phyloP scores from a whole-genome alignment of 2,329 filamentous ascomycete genomes.

The Daldinia sp. region DNA sequence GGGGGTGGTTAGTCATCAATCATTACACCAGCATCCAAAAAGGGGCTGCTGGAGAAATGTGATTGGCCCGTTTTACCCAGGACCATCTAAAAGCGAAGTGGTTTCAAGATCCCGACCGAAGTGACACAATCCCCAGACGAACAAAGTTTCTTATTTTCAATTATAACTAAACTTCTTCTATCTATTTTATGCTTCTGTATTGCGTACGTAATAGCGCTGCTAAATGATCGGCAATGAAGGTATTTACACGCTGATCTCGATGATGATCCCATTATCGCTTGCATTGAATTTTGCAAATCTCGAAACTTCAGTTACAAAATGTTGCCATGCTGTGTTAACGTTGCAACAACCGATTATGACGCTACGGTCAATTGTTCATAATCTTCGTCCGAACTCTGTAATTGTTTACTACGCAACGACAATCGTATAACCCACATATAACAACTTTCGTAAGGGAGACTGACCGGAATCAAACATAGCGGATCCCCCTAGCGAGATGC shows the following conservation, averaged over 20 bases:
- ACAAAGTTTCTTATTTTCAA: conserved; percentile 26
- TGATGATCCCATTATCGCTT: conserved; percentile 26
- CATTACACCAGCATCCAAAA: neutral
- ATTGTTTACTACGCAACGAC: neutral
- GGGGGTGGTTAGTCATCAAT: neutral
- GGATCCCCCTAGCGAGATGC: neutral
- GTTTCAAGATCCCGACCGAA: conserved; percentile 33
- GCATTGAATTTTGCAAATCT: conserved; percentile 35
- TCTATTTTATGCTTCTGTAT: conserved; percentile 16
- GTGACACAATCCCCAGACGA: conserved; percentile 37
- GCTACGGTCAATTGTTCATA: neutral
- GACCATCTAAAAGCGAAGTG: neutral
- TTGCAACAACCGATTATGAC: conserved; percentile 3
- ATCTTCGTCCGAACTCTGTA: neutral
- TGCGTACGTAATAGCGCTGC: conserved; percentile 15
- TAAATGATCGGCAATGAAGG: conserved; percentile 32
- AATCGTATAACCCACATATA: neutral
- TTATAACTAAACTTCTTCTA: neutral
- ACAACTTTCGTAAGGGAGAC: neutral
- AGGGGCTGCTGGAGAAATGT: neutral
- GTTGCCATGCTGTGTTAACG: conserved; percentile 22
- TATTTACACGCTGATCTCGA: conserved; percentile 25
- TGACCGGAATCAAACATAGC: neutral
- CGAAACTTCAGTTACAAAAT: conserved; percentile 32
- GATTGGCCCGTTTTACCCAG: neutral